Conservation (phyloP, 1,284 basidiomycete species). For the Boletus mariae region DNA sequence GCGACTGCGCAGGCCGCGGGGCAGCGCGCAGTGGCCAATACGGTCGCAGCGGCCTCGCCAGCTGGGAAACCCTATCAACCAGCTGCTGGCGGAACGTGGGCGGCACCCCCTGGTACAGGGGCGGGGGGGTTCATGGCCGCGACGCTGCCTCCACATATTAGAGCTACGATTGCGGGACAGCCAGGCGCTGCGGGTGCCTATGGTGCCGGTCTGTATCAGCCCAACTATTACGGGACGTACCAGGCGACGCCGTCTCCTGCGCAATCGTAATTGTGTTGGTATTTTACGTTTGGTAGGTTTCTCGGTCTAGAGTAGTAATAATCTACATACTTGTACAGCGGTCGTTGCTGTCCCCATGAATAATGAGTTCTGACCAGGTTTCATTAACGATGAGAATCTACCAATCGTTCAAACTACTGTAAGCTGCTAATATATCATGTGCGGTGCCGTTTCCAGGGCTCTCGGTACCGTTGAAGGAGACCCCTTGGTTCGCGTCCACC, state of each 20-base stretch:
- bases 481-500: slow-evolving; percentile 6
- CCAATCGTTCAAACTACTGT: no score
- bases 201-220: slow-evolving; percentile 23
- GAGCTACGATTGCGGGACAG: slow-evolving; percentile 25
- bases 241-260: slow-evolving; percentile 32
- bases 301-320: slow-evolving; percentile 21
- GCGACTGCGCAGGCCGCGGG: slow-evolving; percentile 30
- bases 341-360: slow-evolving; percentile 9
- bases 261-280: slow-evolving; percentile 20
- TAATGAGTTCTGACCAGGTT: slow-evolving; percentile 12
- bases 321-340: slow-evolving; percentile 13
- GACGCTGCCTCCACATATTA: slow-evolving; percentile 42
- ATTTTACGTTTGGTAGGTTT: slow-evolving; percentile 1
- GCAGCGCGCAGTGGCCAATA: slow-evolving; percentile 49
- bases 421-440: slow-evolving; percentile 8
- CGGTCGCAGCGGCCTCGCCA: slow-evolving; percentile 34
- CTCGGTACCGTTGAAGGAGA: not conserved
- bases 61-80: slow-evolving; percentile 30
- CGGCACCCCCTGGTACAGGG: slow-evolving; percentile 14
- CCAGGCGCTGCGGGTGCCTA: slow-evolving; percentile 19
- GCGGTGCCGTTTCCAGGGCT: slow-evolving; percentile 12
- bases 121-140: slow-evolving; percentile 31
- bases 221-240: slow-evolving; percentile 34
- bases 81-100: slow-evolving; percentile 26
- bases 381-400: no score